These are phyloP conservation scores for Linanthus parryae DNA, from an alignment of 148 eudicot species.

Conservation along the genomic window DNA sequence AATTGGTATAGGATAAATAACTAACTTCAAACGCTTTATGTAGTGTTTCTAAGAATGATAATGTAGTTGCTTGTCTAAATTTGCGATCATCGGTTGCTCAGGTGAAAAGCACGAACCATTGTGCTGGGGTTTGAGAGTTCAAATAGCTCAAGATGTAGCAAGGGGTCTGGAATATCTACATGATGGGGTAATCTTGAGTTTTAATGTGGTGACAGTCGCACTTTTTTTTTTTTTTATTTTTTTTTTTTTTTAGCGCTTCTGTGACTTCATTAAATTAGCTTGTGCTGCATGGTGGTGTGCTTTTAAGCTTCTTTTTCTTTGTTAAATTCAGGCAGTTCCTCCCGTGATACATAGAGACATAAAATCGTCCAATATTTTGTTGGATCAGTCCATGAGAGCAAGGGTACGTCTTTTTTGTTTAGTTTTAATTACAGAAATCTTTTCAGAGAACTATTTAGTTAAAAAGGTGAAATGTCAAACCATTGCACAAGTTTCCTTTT, in stretches of 20 bases:
- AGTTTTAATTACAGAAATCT: background rate
- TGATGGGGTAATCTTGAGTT: constrained; percentile 59
- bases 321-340: constrained; percentile 68
- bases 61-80: background rate
- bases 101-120: constrained; percentile 63
- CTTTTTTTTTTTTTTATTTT: background rate
- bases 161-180: constrained; percentile 97
- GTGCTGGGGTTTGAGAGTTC: constrained; percentile 76
- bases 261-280: background rate
- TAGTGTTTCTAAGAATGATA: background rate
- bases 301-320: constrained; percentile 3
- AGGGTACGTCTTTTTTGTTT: constrained; percentile 45
- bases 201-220: background rate
- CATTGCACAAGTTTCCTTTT: no score
- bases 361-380: constrained; percentile 92
- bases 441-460: background rate
- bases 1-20: no score
- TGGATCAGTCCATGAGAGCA: constrained; percentile 97
- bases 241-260: no score
- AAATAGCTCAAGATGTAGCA: constrained; percentile 85
- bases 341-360: constrained; percentile 94
- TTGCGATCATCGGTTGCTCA: constrained; percentile 15
- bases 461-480: no score
- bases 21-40: no score
- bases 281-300: background rate